These are phyloP conservation scores for Musa troglodytarum DNA, from an alignment of 176 grass and related monocot genomes.

Conservation along the genomic window DNA sequence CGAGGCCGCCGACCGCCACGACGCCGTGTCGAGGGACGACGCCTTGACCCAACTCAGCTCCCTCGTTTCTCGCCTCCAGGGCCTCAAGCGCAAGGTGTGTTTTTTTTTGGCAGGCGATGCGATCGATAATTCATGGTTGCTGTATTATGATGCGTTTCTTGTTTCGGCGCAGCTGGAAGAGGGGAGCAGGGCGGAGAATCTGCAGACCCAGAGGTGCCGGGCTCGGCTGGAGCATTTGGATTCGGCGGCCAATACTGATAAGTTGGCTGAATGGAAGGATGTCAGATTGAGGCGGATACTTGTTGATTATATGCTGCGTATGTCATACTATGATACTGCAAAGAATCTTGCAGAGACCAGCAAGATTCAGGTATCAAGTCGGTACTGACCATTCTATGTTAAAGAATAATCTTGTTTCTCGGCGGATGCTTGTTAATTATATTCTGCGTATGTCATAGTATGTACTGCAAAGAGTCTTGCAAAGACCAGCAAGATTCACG, in stretches of 20 bases:
- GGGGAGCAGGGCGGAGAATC: constrained; percentile 41
- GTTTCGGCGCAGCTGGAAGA: constrained; percentile 51
- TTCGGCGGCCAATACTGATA: constrained; percentile 22
- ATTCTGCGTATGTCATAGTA: constrained; percentile 97
- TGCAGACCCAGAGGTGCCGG: constrained; percentile 72
- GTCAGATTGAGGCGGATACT: constrained; percentile 66
- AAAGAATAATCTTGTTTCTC: too few relatives aligned
- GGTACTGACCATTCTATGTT: too few relatives aligned
- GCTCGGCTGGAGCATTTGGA: constrained; percentile 71
- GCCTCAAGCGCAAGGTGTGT: constrained; percentile 81
- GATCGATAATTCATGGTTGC: not conserved
- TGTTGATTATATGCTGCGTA: constrained; percentile 95
- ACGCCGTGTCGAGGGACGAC: constrained; percentile 1
- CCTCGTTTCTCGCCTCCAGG: constrained; percentile 88
- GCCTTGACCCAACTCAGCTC: constrained; percentile 63
- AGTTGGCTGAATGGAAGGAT: constrained; percentile 51
- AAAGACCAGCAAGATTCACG: constrained; percentile 58
- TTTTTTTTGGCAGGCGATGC: not conserved
- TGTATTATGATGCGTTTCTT: constrained; percentile 3
- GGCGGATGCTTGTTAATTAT: constrained; percentile 68
- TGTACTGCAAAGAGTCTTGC: constrained; percentile 45
- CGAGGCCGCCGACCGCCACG: constrained; percentile 5
- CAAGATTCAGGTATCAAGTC: constrained; percentile 57
- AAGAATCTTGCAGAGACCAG: constrained; percentile 39
- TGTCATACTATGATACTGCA: constrained; percentile 85